These are phyloP conservation scores for Dactylellina haptotyla DNA, from an alignment of 2,329 filamentous ascomycete genomes.

Conservation along the genomic window DNA sequence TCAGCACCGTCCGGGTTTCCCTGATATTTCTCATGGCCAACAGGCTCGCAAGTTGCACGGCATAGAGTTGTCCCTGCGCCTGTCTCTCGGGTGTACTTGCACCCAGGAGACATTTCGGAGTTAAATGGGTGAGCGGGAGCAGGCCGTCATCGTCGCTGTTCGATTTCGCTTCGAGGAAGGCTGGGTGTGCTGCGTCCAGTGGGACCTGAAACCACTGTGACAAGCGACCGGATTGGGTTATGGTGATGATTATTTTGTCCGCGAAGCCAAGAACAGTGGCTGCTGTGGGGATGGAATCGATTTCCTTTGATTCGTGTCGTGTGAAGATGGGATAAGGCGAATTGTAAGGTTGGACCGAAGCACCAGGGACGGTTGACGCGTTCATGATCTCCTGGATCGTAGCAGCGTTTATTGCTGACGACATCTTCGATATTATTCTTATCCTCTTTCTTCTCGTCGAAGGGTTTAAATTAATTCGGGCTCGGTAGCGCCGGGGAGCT, in stretches of 20 bases:
- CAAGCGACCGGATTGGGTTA: constrained; percentile 84
- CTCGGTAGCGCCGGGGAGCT: too few relatives aligned
- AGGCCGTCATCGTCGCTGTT: constrained; percentile 65
- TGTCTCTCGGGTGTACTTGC: constrained; percentile 82
- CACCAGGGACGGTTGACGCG: constrained; percentile 39
- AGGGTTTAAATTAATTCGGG: neutral
- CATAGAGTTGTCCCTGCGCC: constrained; percentile 85
- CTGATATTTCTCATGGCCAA: constrained; percentile 76
- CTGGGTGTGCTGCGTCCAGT: constrained; percentile 74
- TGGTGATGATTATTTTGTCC: constrained; percentile 89
- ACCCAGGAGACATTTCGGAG: constrained; percentile 85
- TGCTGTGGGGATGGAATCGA: constrained; percentile 77
- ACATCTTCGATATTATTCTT: constrained; percentile 24
- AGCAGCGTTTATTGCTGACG: constrained; percentile 43
- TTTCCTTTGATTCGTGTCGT: constrained; percentile 15
- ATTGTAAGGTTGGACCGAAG: constrained; percentile 40
- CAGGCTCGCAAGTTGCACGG: constrained; percentile 85
- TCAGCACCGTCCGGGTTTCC: constrained; percentile 69
- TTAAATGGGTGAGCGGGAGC: constrained; percentile 82
- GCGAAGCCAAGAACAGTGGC: constrained; percentile 78
- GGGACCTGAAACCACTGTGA: constrained; percentile 93
- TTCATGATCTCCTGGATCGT: constrained; percentile 50
- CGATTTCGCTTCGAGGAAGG: constrained; percentile 67
- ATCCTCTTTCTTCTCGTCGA: too few relatives aligned
- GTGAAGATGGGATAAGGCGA: constrained; percentile 53